Percentiles rank a stretch among this genome's conserved stretches.
Conservation (phyloP, 805 yeast species). For the Ogataea neopini region DNA sequence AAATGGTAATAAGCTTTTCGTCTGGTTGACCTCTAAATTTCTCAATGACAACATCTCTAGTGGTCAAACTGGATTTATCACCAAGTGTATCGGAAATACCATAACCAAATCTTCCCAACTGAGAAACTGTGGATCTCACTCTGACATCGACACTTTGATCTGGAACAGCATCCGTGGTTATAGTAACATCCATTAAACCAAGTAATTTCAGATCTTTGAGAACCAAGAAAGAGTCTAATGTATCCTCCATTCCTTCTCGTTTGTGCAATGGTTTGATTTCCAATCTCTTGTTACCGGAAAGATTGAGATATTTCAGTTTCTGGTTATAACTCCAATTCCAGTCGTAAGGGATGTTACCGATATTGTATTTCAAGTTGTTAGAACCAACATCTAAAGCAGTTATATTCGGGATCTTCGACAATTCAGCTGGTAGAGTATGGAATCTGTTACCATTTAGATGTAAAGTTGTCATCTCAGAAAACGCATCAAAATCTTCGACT, state of each 20-base stretch:
- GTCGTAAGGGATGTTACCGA: conserved; percentile 92
- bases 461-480: conserved; percentile 58
- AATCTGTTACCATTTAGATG: conserved; percentile 82
- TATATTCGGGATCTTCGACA: conserved; percentile 64
- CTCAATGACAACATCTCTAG: conserved; percentile 84
- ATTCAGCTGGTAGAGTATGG: conserved; percentile 84
- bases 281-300: conserved; percentile 89
- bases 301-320: conserved; percentile 74
- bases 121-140: conserved; percentile 87
- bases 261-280: conserved; percentile 74
- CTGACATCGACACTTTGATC: conserved; percentile 83
- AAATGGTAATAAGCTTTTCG: conserved; percentile 77
- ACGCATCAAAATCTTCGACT: conserved; percentile 74
- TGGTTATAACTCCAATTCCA: conserved; percentile 96
- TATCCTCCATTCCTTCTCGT: conserved; percentile 58
- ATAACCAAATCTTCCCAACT: conserved; percentile 70
- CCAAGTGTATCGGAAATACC: conserved; percentile 93
- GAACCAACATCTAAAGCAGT: conserved; percentile 86
- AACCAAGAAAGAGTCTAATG: conserved; percentile 63
- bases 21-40: conserved; percentile 83
- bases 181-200: conserved; percentile 93
- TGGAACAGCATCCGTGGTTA: conserved; percentile 85
- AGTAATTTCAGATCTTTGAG: conserved; percentile 69
- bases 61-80: conserved; percentile 58
- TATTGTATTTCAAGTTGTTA: conserved; percentile 85